Conservation (phyloP, 2,329 filamentous ascomycete genomes). For the Blastomyces percursus region DNA sequence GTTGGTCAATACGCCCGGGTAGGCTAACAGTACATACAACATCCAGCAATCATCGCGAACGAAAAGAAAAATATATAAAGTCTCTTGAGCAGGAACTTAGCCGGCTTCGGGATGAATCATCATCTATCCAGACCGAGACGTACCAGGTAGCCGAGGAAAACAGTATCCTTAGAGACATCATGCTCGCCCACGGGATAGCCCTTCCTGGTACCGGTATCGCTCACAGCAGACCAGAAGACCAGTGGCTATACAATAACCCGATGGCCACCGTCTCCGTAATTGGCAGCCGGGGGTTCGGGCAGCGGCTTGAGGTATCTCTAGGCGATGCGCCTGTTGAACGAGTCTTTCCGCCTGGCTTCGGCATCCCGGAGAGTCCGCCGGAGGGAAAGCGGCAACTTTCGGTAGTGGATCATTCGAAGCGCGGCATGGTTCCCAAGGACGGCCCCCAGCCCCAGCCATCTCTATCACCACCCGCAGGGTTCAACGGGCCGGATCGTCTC, state of each 20-base stretch:
- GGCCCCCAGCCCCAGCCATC: neutral
- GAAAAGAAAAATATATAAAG: conserved; percentile 24
- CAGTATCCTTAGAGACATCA: conserved; percentile 15
- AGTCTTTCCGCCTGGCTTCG: conserved; percentile 11
- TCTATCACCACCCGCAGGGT: conserved; percentile 2
- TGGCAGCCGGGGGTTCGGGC: conserved; percentile 12
- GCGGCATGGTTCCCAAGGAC: neutral
- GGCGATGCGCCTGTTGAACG: conserved; percentile 1
- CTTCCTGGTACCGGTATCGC: conserved; percentile 5
- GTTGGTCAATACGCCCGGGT: neutral
- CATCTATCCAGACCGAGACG: conserved; percentile 11
- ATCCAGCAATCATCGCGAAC: conserved; percentile 22
- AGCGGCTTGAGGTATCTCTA: conserved; percentile 13
- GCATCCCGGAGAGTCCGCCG: neutral
- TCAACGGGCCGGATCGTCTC: conserved; percentile 3
- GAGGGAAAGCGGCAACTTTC: neutral
- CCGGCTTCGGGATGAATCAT: conserved; percentile 18
- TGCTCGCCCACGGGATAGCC: conserved; percentile 15
- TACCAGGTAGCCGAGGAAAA: conserved; percentile 15
- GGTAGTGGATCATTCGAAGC: neutral
- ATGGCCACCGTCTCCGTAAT: conserved; percentile 13
- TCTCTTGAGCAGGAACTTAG: conserved; percentile 21
- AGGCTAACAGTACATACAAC: neutral
- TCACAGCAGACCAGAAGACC: neutral
- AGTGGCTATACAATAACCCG: conserved; percentile 2